Base-by-base conservation (phyloP, 352 stramenopile genomes). In the Phytophthora hibernalis region DNA sequence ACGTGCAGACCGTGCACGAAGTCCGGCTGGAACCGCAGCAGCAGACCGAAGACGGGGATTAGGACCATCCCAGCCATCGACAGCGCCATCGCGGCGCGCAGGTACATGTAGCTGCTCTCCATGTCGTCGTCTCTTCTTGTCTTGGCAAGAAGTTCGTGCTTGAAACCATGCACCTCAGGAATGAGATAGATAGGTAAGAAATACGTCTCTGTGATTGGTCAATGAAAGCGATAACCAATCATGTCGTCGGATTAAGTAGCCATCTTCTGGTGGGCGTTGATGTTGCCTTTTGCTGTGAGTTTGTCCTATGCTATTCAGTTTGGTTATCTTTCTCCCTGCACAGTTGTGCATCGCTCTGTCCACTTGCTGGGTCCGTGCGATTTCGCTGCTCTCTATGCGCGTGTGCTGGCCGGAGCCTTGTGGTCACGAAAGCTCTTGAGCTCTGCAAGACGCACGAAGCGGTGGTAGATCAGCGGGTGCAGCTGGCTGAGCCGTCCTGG, bases 391-490 rank as follows among this genome's bases (percentile, higher is more conserved):
- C 44, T 53, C 50, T 65, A 73, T 43, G 53, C 40, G 18, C 47
- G 61, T 20, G 44, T 52, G 44, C 18, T 70, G 40, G 53, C 38
- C 13, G 80, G 78, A 22, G 72, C 54, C 66, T 89, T 91, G 72
- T 90, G 76, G 61, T 95, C 82, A 31, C 81, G 83, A 64, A 95
- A 95, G 70, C 81, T 94, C 70, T 95, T 88, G 68, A 96, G 77
- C 60, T 96, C 88, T 3, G 88, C 77, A 12, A 96, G 82, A 10
- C 88, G 83, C 52, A 92, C 82, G 57, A 93, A 93, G 35, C 86
- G 84, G 66, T 96, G 88, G 72, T 96, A 96, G 62, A 96, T 95
- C 26, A 96, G 78, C 49, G 88, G 86, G 55, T 96, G 84, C 21
- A 95, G 70, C 70, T 94, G 84, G 45, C 82, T 94, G 38, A 96